Percentiles rank a stretch among this genome's conserved stretches.
These are phyloP conservation scores for Hemileccinum impolitum DNA, from an alignment of 768 basidiomycete genomes.

Conservation along the genomic window DNA sequence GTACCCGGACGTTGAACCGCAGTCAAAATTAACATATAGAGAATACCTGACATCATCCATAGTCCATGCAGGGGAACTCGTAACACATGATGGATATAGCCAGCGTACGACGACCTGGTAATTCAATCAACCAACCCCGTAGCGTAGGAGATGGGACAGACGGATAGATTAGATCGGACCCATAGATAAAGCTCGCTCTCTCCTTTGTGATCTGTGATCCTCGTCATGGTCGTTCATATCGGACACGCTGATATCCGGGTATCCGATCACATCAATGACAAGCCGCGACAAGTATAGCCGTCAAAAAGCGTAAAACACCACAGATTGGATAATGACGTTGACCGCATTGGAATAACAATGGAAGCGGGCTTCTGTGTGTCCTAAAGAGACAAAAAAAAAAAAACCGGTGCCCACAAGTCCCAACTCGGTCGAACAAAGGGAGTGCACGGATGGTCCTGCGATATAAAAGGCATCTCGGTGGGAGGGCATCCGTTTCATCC, in stretches of 20 bases:
- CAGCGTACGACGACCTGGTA: too few relatives aligned
- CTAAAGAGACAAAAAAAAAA: background rate
- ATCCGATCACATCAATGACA: background rate
- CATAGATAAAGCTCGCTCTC: too few relatives aligned
- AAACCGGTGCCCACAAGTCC: background rate
- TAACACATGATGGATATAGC: too few relatives aligned
- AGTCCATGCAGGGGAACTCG: too few relatives aligned
- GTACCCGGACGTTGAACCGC: too few relatives aligned
- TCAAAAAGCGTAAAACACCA: background rate
- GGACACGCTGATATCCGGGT: background rate
- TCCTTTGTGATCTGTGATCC: too few relatives aligned
- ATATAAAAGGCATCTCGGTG: background rate
- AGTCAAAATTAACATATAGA: too few relatives aligned
- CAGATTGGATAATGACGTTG: background rate
- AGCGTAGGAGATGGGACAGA: too few relatives aligned
- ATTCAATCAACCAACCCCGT: too few relatives aligned
- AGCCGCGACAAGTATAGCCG: background rate
- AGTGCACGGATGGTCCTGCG: background rate
- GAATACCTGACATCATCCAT: too few relatives aligned
- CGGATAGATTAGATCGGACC: too few relatives aligned
- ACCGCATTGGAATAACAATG: background rate
- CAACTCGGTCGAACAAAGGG: constrained; percentile 2
- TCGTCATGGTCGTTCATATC: background rate
- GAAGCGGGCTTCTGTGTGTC: background rate
- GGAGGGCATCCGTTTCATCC: background rate